Evolutionary conservation across 805 yeast genomes (phyloP).

Genomic region (Wickerhamiella dianesei): DNA sequence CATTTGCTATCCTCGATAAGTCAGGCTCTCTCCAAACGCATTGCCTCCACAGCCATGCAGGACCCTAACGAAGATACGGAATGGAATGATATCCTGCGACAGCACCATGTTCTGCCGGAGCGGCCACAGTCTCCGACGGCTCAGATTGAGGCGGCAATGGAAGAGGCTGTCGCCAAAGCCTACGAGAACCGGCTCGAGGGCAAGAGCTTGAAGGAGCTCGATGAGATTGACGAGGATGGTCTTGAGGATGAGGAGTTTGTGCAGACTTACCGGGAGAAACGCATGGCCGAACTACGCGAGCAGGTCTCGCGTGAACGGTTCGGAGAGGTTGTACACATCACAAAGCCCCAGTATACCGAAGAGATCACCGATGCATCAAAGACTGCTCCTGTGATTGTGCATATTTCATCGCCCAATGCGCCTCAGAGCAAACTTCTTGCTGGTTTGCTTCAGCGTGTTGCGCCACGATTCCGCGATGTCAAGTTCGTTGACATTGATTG

Average conservation of each 20-base stretch:
- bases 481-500: constrained; percentile 91
- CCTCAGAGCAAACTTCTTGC: constrained; percentile 63
- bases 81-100: constrained; percentile 91
- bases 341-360: constrained; percentile 74
- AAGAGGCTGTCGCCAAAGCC: constrained; percentile 64
- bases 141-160: constrained; percentile 74
- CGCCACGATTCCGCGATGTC: constrained; percentile 60
- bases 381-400: constrained; percentile 54
- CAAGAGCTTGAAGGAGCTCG: constrained; percentile 67
- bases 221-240: constrained; percentile 81
- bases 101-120: constrained; percentile 85
- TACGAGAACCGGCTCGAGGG: constrained; percentile 73
- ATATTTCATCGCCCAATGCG: constrained; percentile 47
- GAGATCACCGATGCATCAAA: constrained; percentile 77
- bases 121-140: constrained; percentile 80
- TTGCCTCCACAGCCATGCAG: constrained; percentile 12
- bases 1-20: background rate
- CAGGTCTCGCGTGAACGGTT: constrained; percentile 43
- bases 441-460: constrained; percentile 42
- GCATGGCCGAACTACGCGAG: constrained; percentile 60
- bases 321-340: constrained; percentile 65
- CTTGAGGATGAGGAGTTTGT: constrained; percentile 71
- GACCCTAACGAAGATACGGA: constrained; percentile 96
- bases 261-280: constrained; percentile 57
- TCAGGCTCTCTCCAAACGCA: background rate